phyloP scores from a whole-genome alignment of 169 alveolate species.

The Cryptosporidium viatorum region DNA sequence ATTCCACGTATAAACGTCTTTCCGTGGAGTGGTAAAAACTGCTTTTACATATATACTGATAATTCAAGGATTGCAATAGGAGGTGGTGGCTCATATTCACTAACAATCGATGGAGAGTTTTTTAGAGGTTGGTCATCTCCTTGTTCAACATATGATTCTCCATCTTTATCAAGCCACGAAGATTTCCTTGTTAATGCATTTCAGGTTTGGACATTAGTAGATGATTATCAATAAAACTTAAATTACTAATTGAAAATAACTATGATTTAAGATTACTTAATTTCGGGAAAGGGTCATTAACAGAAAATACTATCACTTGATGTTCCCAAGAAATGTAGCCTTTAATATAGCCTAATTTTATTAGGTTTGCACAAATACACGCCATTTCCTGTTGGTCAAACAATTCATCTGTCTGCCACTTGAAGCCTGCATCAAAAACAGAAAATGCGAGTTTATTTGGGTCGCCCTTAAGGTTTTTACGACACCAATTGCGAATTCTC shows the following conservation, averaged over 20 bases:
- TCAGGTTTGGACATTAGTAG: constrained; percentile 73
- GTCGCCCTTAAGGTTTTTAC: constrained; percentile 22
- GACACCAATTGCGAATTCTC: constrained; percentile 76
- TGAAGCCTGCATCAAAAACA: constrained; percentile 66
- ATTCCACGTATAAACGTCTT: constrained; percentile 78
- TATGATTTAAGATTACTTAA: constrained; percentile 19
- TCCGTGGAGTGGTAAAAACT: constrained; percentile 82
- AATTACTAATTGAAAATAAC: background rate
- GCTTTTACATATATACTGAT: constrained; percentile 82
- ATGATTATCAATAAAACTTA: constrained; percentile 37
- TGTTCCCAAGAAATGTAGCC: constrained; percentile 89
- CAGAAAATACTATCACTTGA: constrained; percentile 84
- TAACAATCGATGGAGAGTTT: constrained; percentile 81
- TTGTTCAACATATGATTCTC: constrained; percentile 79
- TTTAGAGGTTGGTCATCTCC: constrained; percentile 81
- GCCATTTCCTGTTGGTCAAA: constrained; percentile 82
- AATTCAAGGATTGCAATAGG: constrained; percentile 81
- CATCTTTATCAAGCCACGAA: constrained; percentile 47
- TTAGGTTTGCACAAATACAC: constrained; percentile 86
- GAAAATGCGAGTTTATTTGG: constrained; percentile 69
- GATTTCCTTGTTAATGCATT: constrained; percentile 64
- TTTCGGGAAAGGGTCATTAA: constrained; percentile 84
- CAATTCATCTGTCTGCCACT: constrained; percentile 73
- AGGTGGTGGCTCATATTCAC: constrained; percentile 84
- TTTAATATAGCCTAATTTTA: constrained; percentile 84